These are phyloP conservation scores for Postia placenta DNA, from an alignment of 768 basidiomycete genomes.

Conservation along the genomic window DNA sequence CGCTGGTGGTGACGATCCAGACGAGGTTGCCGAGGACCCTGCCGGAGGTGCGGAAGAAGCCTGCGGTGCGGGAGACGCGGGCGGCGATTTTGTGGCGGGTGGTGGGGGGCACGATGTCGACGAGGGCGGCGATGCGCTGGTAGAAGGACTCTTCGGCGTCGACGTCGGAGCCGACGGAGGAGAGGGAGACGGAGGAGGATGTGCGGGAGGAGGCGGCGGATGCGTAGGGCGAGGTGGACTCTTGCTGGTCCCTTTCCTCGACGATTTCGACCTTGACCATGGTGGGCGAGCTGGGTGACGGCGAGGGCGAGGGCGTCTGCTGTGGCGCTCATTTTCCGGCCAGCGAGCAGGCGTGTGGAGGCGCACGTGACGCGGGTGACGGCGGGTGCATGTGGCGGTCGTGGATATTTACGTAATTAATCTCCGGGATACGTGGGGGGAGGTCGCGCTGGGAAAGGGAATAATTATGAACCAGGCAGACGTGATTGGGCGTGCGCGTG, in stretches of 20 bases:
- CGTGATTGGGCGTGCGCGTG: not conserved
- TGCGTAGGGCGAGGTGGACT: conserved; percentile 58
- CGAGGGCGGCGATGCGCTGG: conserved; percentile 86
- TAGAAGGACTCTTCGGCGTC: conserved; percentile 75
- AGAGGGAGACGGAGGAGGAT: conserved; percentile 66
- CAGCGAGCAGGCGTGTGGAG: not conserved
- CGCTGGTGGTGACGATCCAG: conserved; percentile 93
- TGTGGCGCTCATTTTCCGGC: not conserved
- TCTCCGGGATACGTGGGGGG: too few species aligned
- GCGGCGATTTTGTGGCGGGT: conserved; percentile 74
- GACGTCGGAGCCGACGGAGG: conserved; percentile 68
- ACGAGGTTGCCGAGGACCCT: conserved; percentile 82
- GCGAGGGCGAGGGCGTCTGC: conserved; percentile 5
- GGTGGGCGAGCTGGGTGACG: conserved; percentile 18
- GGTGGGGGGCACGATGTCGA: conserved; percentile 91
- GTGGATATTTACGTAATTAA: not conserved
- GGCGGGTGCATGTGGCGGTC: not conserved
- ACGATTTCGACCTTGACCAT: conserved; percentile 96
- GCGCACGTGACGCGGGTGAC: conserved; percentile 1
- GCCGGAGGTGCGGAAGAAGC: conserved; percentile 58
- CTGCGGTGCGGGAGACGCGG: conserved; percentile 51
- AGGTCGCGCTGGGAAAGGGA: not conserved
- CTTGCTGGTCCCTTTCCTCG: conserved; percentile 67
- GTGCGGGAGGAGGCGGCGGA: conserved; percentile 72
- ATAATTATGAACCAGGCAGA: not conserved